Evolutionary conservation across 2,329 filamentous ascomycete genomes (phyloP).

Genomic region (Periconia macrospinosa): DNA sequence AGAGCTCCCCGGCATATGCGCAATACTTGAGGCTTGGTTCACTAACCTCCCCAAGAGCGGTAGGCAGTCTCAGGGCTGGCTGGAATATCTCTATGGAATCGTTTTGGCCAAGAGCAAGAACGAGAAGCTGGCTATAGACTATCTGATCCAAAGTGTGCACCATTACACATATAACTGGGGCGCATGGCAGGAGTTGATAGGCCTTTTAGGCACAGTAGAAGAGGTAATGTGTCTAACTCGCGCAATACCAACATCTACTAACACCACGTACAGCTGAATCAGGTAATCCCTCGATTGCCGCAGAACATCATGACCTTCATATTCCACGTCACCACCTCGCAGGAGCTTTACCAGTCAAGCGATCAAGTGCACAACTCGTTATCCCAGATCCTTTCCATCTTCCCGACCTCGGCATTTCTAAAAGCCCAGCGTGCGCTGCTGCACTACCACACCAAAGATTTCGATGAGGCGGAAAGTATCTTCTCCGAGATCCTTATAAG

Average conservation of each 20-base stretch:
- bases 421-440: constrained; percentile 87
- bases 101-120: constrained; percentile 89
- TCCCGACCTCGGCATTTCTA: constrained; percentile 85
- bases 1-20: constrained; percentile 75
- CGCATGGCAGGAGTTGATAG: constrained; percentile 90
- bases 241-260: not conserved
- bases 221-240: constrained; percentile 59
- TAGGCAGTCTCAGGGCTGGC: constrained; percentile 80
- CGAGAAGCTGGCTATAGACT: constrained; percentile 79
- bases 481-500: constrained; percentile 71
- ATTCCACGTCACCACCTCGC: constrained; percentile 86
- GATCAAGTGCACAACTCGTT: constrained; percentile 74
- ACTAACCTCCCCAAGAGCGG: constrained; percentile 60
- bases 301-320: constrained; percentile 92
- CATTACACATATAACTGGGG: constrained; percentile 96
- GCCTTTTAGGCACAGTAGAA: constrained; percentile 75
- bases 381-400: constrained; percentile 77
- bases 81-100: constrained; percentile 91
- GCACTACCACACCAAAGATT: constrained; percentile 85
- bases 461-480: constrained; percentile 64
- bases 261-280: constrained; percentile 61
- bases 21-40: constrained; percentile 81
- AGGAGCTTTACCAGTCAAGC: constrained; percentile 88
- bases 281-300: constrained; percentile 72
- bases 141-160: constrained; percentile 85